Percentiles rank a stretch among this genome's conserved stretches.
phyloP scores from a whole-genome alignment of 495 filamentous ascomycete species.

The Penicillium salamii region DNA sequence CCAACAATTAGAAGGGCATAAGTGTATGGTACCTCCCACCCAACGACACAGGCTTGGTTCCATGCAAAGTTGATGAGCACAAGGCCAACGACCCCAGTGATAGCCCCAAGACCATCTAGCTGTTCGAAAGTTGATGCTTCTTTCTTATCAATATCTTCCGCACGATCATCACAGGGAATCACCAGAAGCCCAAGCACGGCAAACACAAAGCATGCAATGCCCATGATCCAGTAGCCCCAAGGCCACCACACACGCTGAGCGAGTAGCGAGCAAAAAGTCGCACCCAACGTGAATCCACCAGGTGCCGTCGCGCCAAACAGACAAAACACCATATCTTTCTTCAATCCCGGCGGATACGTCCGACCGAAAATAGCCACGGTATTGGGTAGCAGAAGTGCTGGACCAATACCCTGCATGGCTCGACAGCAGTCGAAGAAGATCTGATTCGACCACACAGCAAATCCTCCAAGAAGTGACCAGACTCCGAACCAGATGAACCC shows the following conservation, averaged over 20 bases:
- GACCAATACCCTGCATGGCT: slow-evolving; percentile 51
- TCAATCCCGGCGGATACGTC: slow-evolving; percentile 40
- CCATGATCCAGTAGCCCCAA: slow-evolving; percentile 61
- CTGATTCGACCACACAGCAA: slow-evolving; percentile 33
- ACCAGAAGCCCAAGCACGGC: slow-evolving; percentile 37
- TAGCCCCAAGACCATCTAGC: neutral
- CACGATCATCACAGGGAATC: slow-evolving; percentile 46
- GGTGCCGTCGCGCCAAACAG: slow-evolving; percentile 61
- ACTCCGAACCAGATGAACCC: slow-evolving; percentile 62
- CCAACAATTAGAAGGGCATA: slow-evolving; percentile 57
- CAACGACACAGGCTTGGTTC: slow-evolving; percentile 60
- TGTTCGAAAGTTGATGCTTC: neutral
- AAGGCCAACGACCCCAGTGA: slow-evolving; percentile 43
- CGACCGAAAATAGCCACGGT: slow-evolving; percentile 45
- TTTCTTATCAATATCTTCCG: neutral
- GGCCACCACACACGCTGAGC: slow-evolving; percentile 56
- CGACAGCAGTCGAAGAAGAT: slow-evolving; percentile 46
- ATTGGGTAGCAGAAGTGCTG: slow-evolving; percentile 50
- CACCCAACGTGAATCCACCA: slow-evolving; percentile 50
- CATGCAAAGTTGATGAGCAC: slow-evolving; percentile 58
- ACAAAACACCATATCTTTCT: slow-evolving; percentile 60
- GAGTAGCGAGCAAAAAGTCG: slow-evolving; percentile 48
- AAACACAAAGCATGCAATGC: slow-evolving; percentile 41
- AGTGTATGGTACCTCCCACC: slow-evolving; percentile 54
- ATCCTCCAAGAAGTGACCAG: slow-evolving; percentile 59